These are phyloP conservation scores for Apiotrichum brassicae DNA, from an alignment of 1,284 basidiomycete genomes.

Conservation along the genomic window DNA sequence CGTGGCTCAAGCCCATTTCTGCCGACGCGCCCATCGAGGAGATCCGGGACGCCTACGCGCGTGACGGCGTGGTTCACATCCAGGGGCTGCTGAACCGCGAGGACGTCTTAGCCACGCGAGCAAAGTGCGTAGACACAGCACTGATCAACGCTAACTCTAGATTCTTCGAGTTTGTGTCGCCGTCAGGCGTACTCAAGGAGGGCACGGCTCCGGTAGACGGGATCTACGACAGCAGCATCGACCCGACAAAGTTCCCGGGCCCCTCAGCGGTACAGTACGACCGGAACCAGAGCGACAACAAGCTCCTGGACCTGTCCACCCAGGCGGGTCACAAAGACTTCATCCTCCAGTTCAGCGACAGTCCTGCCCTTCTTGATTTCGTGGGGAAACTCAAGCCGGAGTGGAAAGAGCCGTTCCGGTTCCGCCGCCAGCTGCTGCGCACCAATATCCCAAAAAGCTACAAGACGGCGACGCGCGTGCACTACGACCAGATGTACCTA, in stretches of 20 bases:
- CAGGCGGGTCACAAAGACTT: slow-evolving; percentile 6
- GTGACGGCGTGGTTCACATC: slow-evolving; percentile 17
- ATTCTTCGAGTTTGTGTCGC: slow-evolving; percentile 11
- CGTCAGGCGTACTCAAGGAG: slow-evolving; percentile 10
- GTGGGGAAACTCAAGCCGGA: slow-evolving; percentile 6
- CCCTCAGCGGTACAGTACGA: neutral
- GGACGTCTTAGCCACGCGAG: slow-evolving; percentile 1
- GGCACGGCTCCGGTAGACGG: slow-evolving; percentile 8
- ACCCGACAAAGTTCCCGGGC: slow-evolving; percentile 3
- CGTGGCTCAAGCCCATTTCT: slow-evolving; percentile 11
- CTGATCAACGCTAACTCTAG: slow-evolving; percentile 5
- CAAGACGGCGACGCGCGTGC: slow-evolving; percentile 10
- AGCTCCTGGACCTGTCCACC: slow-evolving; percentile 5
- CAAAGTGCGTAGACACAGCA: slow-evolving; percentile 2
- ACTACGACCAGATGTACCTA: slow-evolving; percentile 17
- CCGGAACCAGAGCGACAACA: slow-evolving; percentile 8
- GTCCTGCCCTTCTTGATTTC: slow-evolving; percentile 5
- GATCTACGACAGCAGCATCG: slow-evolving; percentile 7
- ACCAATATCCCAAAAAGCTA: slow-evolving; percentile 15
- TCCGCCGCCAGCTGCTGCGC: slow-evolving; percentile 15
- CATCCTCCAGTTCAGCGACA: slow-evolving; percentile 9
- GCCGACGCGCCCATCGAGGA: slow-evolving; percentile 9
- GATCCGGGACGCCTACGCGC: slow-evolving; percentile 10
- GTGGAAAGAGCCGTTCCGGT: slow-evolving; percentile 14
- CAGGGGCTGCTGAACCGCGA: slow-evolving; percentile 8